Percentiles rank a stretch among this genome's conserved stretches.
Conservation (phyloP, 164 flowering plant genomes). For the Stephania cephalantha region DNA sequence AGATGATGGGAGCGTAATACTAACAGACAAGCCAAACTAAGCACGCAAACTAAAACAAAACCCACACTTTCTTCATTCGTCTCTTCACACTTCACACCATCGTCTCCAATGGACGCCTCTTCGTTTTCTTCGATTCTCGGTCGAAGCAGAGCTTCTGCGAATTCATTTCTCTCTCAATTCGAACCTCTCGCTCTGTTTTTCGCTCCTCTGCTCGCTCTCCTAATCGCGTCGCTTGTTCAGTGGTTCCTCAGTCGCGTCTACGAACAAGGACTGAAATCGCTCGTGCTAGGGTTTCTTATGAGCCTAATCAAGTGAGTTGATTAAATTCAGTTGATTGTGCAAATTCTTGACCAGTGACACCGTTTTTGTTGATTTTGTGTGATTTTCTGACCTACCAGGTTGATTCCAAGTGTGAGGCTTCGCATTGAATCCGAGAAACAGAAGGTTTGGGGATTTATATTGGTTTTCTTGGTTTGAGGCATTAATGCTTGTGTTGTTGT, state of each 20-base stretch:
- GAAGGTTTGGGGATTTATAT: slow-evolving; percentile 40
- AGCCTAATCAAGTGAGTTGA: slow-evolving; percentile 46
- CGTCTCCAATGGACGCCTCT: not conserved
- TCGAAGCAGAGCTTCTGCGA: slow-evolving; percentile 45
- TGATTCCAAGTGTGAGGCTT: slow-evolving; percentile 64
- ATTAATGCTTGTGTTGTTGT: slow-evolving; percentile 1
- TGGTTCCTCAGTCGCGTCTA: slow-evolving; percentile 32
- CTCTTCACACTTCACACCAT: too few relatives aligned
- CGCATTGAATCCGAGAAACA: slow-evolving; percentile 81
- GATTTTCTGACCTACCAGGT: slow-evolving; percentile 24
- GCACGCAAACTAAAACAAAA: too few relatives aligned
- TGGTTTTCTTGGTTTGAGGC: not conserved
- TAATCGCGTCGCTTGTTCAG: slow-evolving; percentile 45
- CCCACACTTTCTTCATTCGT: too few relatives aligned
- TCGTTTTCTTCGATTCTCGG: not conserved
- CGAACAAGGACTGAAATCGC: slow-evolving; percentile 59
- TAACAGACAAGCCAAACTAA: not conserved
- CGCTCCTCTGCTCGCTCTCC: slow-evolving; percentile 48
- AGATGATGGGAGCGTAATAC: not conserved
- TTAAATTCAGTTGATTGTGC: too few relatives aligned
- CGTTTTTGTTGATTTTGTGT: not conserved
- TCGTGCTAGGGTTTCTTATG: slow-evolving; percentile 40
- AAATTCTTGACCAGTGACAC: not conserved
- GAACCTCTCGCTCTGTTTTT: slow-evolving; percentile 67
- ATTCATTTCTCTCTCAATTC: slow-evolving; percentile 50